Base-by-base conservation (phyloP, 75 land plant genomes). In the Selaginella moellendorffii region DNA sequence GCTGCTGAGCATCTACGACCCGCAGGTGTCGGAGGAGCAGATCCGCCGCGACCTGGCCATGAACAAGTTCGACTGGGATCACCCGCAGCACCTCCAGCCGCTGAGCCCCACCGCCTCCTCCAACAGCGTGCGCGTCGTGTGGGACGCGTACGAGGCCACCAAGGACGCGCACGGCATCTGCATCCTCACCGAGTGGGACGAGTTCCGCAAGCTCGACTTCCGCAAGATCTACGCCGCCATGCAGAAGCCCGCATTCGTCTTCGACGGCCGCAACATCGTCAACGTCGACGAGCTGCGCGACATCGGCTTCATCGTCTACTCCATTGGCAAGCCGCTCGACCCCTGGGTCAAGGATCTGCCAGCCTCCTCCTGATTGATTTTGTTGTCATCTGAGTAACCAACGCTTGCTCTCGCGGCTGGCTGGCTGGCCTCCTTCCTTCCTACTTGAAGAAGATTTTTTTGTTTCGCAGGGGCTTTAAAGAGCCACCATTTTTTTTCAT, bases 41-140 rank as follows among this genome's bases (percentile, higher is more conserved):
- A 88, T 88, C 73, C 81, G 76, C 68, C 70, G 90, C 51, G 93
- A 88, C 63, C 79, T 88, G 10, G 71, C 90, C 5, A 82, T 83
- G 90, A 83, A 86, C 72, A 88, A 85, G 73, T 88, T 88, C 52
- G 90, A 85, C 59, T 88, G 93, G 93, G n/a, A 88, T 59, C 93
- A 88, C 54, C 93, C 93, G 0, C 54, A 75, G 62, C 93, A 88
- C 58, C 86, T 85, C 59, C 86, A 78, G 54, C 93, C 93, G 5
- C 76, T 73, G 77, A 82, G 86, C 72, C 93, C 93, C 21, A 71
- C 83, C 1, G 77, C 85, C 1, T 65, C 63, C 1, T 73, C 74
- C 25, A 85, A 88, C 76, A 77, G 82, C 70, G 90, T 88, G 22
- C 31, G 28, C 2, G 77, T 76, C 10, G 82, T 80, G 21, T 82